These are phyloP conservation scores for Collybiopsis confluens DNA, from an alignment of 768 basidiomycete species.

Conservation along the genomic window DNA sequence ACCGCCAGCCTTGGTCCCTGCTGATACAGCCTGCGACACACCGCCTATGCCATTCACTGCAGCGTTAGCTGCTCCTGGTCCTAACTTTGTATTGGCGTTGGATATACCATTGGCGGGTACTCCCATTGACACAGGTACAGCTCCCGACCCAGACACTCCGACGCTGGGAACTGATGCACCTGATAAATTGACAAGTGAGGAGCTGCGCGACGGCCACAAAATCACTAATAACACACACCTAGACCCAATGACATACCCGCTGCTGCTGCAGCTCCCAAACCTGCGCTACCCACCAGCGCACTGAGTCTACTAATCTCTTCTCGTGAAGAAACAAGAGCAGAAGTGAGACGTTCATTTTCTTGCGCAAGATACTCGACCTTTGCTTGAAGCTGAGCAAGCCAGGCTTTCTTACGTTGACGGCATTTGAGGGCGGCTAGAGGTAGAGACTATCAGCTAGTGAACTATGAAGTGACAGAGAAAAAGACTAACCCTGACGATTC, in stretches of 20 bases:
- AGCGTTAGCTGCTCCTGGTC: too few relatives aligned
- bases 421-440: conserved; percentile 90
- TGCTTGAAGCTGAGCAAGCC: conserved; percentile 88
- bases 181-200: too few relatives aligned
- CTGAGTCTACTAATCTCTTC: conserved; percentile 89
- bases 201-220: too few relatives aligned
- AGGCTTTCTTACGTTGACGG: conserved; percentile 98
- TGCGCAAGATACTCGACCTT: conserved; percentile 90
- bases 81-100: too few relatives aligned
- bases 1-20: conserved; percentile 1
- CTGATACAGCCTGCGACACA: neutral
- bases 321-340: conserved; percentile 79
- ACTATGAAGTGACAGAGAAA: conserved; percentile 6
- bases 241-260: neutral
- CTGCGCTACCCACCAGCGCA: conserved; percentile 64
- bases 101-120: too few relatives aligned
- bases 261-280: conserved; percentile 27
- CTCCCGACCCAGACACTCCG: neutral
- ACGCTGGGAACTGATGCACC: neutral
- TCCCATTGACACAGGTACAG: too few relatives aligned
- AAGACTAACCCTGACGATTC: conserved; percentile 84
- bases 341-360: conserved; percentile 92
- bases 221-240: too few relatives aligned
- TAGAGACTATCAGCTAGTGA: conserved; percentile 6
- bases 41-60: too few relatives aligned